Evolutionary conservation across 2,329 filamentous ascomycete species (phyloP).

Genomic region (Claviceps fusiformis): DNA sequence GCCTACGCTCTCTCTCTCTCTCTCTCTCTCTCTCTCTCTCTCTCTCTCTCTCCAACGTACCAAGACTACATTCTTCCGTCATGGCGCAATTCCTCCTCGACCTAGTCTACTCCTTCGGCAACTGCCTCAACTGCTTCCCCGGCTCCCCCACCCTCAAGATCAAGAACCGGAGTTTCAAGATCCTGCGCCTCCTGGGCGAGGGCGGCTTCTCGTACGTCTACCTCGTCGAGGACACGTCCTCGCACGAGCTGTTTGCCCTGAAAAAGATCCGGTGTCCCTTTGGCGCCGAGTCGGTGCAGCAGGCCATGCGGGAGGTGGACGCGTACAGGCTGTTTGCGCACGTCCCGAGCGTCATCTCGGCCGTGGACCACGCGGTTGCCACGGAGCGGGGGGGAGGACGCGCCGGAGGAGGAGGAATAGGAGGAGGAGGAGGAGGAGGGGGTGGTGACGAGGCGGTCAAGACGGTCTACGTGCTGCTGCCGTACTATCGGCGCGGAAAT

Average conservation of each 20-base stretch:
- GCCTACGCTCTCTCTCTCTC: too few species aligned
- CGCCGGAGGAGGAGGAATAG: conserved; percentile 13
- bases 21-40: too few species aligned
- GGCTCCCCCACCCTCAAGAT: conserved; percentile 89
- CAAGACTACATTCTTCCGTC: conserved; percentile 3
- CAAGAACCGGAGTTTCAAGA: conserved; percentile 91
- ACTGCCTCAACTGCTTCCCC: conserved; percentile 94
- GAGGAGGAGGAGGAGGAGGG: conserved; percentile 22
- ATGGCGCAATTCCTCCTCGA: conserved; percentile 84
- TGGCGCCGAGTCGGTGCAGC: conserved; percentile 86
- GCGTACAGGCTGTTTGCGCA: conserved; percentile 83
- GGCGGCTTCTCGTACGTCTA: conserved; percentile 99
- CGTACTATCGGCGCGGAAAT: conserved; percentile 91
- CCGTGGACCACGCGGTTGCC: conserved; percentile 69
- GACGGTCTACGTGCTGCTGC: conserved; percentile 91
- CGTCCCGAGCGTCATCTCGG: conserved; percentile 74
- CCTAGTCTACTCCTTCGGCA: conserved; percentile 79
- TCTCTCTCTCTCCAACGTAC: too few species aligned
- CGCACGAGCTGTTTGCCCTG: conserved; percentile 75
- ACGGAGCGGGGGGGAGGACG: conserved; percentile 37
- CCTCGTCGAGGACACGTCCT: conserved; percentile 82
- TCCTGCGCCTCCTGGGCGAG: conserved; percentile 85
- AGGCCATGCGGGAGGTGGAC: conserved; percentile 93
- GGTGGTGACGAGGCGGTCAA: conserved; percentile 52
- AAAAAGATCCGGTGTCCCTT: conserved; percentile 99